Base-by-base conservation (phyloP, 2,329 filamentous ascomycete genomes). In the Botryotinia globosa region DNA sequence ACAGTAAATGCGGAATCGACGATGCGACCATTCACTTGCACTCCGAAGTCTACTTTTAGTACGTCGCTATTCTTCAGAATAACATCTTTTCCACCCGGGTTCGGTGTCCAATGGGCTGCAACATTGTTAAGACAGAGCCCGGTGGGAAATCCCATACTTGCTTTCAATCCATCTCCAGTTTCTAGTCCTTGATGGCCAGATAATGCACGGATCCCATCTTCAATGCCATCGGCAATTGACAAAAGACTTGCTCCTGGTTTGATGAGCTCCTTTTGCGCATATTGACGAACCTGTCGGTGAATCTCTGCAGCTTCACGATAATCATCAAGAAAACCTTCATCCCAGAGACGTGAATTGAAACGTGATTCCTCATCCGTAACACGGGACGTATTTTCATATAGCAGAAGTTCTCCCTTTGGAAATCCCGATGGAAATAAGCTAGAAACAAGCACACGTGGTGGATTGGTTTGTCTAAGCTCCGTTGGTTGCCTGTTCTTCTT, bases 1-100 rank as follows among this genome's bases (percentile, higher is more conserved):
- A 94, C 85, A 16, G 92, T 94, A 80, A 94, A 95, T 9, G 92
- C 92, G 76, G 89, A 92, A 83, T 95, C 92, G 73, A 94, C 91
- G 79, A 94, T 95, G 76, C 89, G 87, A 6, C 92, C 92, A 79
- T 92, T 92, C 78, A 94, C 87, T 80, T 95, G 92, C 44, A 94
- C 92, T 66, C 92, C 92, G 78, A 94, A 92, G 79, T 95, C 92
- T 12, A 94, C 90, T 82, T 93, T 94, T 87, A 95, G 87, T 51
- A 97, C 92, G 80, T 97, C 92, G 74, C 89, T 87, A 74, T 90
- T 81, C 79, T 92, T 85, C 73, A 96, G 84, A 48, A 94, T 83
- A 78, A 91, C 87, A 81, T 94, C 93, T 81, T 89, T 91, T 79
- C 87, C 83, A 2, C 87, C 85, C 1, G 87, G 84, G 76, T 88